These are phyloP conservation scores for Lodderomyces metapsilosis DNA, from an alignment of 1,139 yeast species.

Conservation along the genomic window DNA sequence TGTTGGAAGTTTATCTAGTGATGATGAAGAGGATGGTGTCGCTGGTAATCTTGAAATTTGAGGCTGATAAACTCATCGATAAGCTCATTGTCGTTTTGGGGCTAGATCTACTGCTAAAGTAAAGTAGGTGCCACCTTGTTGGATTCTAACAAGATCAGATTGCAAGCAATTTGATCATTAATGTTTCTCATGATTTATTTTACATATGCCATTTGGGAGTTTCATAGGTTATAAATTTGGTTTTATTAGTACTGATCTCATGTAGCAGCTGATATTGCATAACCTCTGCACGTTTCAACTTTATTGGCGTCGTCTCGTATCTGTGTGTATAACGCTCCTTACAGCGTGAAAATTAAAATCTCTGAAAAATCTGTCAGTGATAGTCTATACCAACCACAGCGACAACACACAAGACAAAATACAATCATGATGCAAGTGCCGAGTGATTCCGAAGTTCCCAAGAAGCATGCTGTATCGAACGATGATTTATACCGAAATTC, in stretches of 20 bases:
- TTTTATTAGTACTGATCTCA: too few relatives aligned
- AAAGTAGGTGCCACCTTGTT: too few relatives aligned
- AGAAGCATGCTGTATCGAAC: constrained; percentile 42
- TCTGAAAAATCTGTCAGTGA: neutral
- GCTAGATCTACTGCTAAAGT: too few relatives aligned
- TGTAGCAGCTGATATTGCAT: neutral
- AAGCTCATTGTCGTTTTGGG: too few relatives aligned
- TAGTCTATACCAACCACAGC: neutral
- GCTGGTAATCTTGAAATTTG: constrained; percentile 9
- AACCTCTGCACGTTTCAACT: too few relatives aligned
- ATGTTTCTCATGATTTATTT: constrained; percentile 1
- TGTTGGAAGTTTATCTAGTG: constrained; percentile 50
- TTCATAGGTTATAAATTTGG: constrained; percentile 2
- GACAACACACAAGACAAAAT: neutral
- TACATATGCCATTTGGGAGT: neutral
- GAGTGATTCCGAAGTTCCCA: constrained; percentile 3
- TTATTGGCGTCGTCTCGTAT: too few relatives aligned
- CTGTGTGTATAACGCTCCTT: too few relatives aligned
- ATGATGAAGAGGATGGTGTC: constrained; percentile 23
- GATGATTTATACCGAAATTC: constrained; percentile 89
- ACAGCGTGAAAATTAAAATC: neutral
- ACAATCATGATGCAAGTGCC: neutral
- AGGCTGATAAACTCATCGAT: too few relatives aligned
- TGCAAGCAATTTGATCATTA: too few relatives aligned
- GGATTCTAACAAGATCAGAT: too few relatives aligned